Conservation (phyloP, 768 basidiomycete species). For the Russula brevipes region DNA sequence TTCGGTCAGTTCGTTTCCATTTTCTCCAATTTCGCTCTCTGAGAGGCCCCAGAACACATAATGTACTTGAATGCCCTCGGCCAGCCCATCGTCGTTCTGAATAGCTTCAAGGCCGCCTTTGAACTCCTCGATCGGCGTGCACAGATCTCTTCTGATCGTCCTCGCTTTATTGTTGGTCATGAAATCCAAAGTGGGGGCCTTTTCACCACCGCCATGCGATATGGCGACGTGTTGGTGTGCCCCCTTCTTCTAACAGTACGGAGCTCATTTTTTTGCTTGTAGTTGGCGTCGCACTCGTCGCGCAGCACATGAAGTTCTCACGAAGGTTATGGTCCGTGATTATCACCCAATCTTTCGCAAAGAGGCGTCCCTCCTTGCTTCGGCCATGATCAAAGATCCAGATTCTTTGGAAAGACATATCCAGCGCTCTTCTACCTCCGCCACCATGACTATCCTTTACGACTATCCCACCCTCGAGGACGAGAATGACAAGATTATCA, state of each 20-base stretch:
- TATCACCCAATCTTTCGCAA: slow-evolving; percentile 11
- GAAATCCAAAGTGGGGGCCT: slow-evolving; percentile 33
- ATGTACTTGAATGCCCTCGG: slow-evolving; percentile 17
- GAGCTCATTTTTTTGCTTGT: neutral
- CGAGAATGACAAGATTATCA: neutral
- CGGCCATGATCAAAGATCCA: neutral
- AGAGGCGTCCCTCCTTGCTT: slow-evolving; percentile 8
- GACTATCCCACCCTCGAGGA: slow-evolving; percentile 4
- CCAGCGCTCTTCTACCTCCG: slow-evolving; percentile 4
- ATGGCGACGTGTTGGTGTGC: slow-evolving; percentile 25
- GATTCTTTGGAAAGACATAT: neutral
- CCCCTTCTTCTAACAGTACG: too few species aligned
- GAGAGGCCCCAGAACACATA: neutral
- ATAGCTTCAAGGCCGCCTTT: slow-evolving; percentile 24
- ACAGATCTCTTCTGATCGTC: slow-evolving; percentile 29
- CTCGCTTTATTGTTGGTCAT: slow-evolving; percentile 30
- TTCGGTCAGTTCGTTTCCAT: neutral
- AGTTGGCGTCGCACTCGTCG: neutral
- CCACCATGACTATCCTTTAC: neutral
- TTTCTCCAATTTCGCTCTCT: too few species aligned
- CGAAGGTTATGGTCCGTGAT: slow-evolving; percentile 2
- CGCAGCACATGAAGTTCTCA: slow-evolving; percentile 11
- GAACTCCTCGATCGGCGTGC: slow-evolving; percentile 32
- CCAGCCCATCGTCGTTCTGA: slow-evolving; percentile 30
- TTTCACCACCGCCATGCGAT: slow-evolving; percentile 27